Evolutionary conservation across 2,329 filamentous ascomycete genomes (phyloP), one percentile per base, ranked within the genome.

Genomic region (Hansfordia pulvinata): DNA sequence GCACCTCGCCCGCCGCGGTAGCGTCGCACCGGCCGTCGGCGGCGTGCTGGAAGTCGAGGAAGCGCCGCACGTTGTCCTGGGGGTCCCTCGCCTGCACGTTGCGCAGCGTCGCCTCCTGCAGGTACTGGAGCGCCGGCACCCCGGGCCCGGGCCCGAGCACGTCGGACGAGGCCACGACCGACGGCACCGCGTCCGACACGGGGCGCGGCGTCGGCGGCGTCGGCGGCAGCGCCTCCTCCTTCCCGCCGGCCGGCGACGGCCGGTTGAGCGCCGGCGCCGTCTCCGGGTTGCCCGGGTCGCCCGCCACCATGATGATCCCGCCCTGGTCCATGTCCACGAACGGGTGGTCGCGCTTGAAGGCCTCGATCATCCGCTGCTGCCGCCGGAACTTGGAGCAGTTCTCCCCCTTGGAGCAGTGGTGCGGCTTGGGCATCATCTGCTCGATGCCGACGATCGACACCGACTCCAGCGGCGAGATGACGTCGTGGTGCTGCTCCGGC

Each of bases 401-500:
- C 50, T 90, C 81, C 23, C 86, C 86, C 50, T 92, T 93, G 23
- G 73, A 72, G 55, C 86, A 94, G 30, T 68, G 67, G 53, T 93
- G 86, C 10, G 77, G 71, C 54, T 83, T 86, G 5, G 85, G 85
- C 29, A 93, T 66, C 28, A 90, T 60, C 50, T 93, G 83, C 54
- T 93, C 85, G 35, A 93, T 93, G 16, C 80, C 85, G 18, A 93
- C 84, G 39, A 93, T 93, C 1, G 84, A 93, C 4, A 90, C 76
- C 1, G 83, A 88, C 49, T 93, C 82, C 31, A 76, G 68, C 3
- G 83, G 83, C 2, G 76, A 76, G 46, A 90, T 77, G 24, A 70
- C 55, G 40, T 86, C 78, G 35, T 74, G 69, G 35, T 74, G 69
- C 27, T 58, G 49, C 9, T 58, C 50, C 6, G 47, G 41, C 30